Percentiles rank a stretch among this genome's conserved stretches.
Conservation (phyloP, 73 alveolate species). For the Paramecium octaurelia region DNA sequence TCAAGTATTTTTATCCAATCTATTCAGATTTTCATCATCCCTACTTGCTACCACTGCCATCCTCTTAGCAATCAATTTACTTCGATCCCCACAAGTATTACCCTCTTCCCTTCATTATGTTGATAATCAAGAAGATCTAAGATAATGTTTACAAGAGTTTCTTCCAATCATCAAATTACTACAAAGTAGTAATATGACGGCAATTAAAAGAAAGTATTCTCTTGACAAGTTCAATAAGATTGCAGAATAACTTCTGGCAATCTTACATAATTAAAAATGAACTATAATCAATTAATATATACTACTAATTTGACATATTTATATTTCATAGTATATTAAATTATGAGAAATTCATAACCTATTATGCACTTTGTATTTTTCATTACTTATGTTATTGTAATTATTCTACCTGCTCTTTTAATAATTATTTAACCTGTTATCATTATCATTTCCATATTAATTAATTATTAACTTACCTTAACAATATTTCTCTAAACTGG, state of each 20-base stretch:
- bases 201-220: background rate
- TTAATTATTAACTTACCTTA: too few species aligned
- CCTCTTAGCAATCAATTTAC: background rate
- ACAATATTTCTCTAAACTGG: too few species aligned
- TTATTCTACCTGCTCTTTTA: too few species aligned
- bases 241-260: background rate
- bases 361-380: too few species aligned
- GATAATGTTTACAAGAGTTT: background rate
- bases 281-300: background rate
- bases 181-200: background rate
- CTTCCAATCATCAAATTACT: background rate
- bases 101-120: slow-evolving; percentile 16
- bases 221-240: background rate
- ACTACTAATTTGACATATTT: background rate
- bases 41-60: slow-evolving; percentile 9
- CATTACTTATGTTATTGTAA: too few species aligned
- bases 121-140: slow-evolving; percentile 24
- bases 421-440: too few species aligned
- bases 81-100: background rate
- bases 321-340: background rate
- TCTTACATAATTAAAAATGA: slow-evolving; percentile 3
- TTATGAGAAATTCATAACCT: background rate
- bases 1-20: background rate
- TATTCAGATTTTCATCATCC: slow-evolving; percentile 5
- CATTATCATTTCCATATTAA: too few species aligned